Conservation (phyloP, 192 early-diverging fungal genomes). For the Podila epigama region DNA sequence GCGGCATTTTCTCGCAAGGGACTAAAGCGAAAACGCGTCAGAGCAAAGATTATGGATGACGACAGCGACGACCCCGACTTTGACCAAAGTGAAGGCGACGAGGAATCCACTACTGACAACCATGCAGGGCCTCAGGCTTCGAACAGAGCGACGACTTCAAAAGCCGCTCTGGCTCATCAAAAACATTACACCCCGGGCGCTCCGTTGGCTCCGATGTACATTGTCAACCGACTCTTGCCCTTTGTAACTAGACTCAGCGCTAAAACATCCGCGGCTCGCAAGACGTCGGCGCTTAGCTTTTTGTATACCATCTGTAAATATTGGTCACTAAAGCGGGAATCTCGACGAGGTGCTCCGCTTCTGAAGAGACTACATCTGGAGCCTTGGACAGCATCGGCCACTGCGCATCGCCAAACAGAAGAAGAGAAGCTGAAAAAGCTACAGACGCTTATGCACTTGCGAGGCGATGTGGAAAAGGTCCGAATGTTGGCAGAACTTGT, state of each 20-base stretch:
- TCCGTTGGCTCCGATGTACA: constrained; percentile 69
- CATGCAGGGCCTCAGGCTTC: neutral
- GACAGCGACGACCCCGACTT: constrained; percentile 53
- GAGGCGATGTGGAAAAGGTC: constrained; percentile 89
- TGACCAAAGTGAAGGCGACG: constrained; percentile 38
- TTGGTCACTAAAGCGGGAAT: constrained; percentile 94
- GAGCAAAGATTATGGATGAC: constrained; percentile 17
- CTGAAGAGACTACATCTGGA: constrained; percentile 96
- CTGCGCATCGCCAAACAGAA: constrained; percentile 79
- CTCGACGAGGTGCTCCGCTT: constrained; percentile 91
- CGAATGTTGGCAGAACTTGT: constrained; percentile 86
- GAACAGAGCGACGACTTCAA: constrained; percentile 54
- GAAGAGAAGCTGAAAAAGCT: constrained; percentile 76
- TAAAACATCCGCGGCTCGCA: constrained; percentile 40
- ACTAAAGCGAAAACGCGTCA: constrained; percentile 44
- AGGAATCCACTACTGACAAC: constrained; percentile 1
- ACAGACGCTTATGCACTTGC: constrained; percentile 54
- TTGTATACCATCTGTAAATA: constrained; percentile 82
- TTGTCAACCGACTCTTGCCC: constrained; percentile 60
- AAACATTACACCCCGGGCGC: constrained; percentile 67
- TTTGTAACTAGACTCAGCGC: constrained; percentile 52
- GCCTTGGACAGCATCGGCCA: constrained; percentile 91
- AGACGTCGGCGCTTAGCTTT: constrained; percentile 59
- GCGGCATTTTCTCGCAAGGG: constrained; percentile 27
- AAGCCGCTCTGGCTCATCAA: constrained; percentile 66